These are phyloP conservation scores for Microcyclospora tardicrescens DNA, from an alignment of 2,329 filamentous ascomycete genomes.

Conservation along the genomic window DNA sequence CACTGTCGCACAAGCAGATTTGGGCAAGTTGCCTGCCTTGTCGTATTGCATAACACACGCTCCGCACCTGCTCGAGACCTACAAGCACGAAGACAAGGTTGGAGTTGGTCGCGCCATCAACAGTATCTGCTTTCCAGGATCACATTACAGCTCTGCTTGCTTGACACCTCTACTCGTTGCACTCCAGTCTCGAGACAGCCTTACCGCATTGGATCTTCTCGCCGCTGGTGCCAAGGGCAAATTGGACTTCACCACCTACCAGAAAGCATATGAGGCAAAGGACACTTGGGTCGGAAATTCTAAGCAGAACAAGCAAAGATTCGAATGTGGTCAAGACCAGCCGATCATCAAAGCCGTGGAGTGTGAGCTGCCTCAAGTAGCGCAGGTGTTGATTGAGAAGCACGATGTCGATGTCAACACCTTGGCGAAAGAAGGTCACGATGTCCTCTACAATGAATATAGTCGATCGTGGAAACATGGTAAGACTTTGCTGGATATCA, in stretches of 20 bases:
- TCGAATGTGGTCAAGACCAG: constrained; percentile 41
- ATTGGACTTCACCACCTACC: constrained; percentile 52
- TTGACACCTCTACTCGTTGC: constrained; percentile 47
- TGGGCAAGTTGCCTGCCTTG: constrained; percentile 50
- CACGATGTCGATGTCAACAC: constrained; percentile 53
- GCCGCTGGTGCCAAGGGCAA: constrained; percentile 46
- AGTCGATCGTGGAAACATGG: constrained; percentile 26
- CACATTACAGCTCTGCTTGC: constrained; percentile 23
- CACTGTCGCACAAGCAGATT: constrained; percentile 59
- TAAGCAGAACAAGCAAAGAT: constrained; percentile 39
- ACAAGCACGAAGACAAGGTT: constrained; percentile 43
- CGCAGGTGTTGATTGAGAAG: constrained; percentile 41
- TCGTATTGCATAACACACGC: constrained; percentile 48
- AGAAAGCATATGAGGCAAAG: constrained; percentile 41
- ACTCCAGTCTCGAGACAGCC: constrained; percentile 39
- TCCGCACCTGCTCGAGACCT: constrained; percentile 32
- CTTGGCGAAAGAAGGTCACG: constrained; percentile 32
- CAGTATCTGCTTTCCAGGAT: constrained; percentile 40
- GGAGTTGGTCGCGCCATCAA: constrained; percentile 53
- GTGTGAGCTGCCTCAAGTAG: constrained; percentile 39
- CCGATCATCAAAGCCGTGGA: constrained; percentile 52
- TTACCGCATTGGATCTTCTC: constrained; percentile 48
- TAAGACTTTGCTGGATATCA: constrained; percentile 47
- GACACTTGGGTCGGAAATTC: constrained; percentile 21
- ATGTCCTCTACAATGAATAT: constrained; percentile 21